These are phyloP conservation scores for Blastobotrys peoriensis DNA, from an alignment of 805 yeast species.

Conservation along the genomic window DNA sequence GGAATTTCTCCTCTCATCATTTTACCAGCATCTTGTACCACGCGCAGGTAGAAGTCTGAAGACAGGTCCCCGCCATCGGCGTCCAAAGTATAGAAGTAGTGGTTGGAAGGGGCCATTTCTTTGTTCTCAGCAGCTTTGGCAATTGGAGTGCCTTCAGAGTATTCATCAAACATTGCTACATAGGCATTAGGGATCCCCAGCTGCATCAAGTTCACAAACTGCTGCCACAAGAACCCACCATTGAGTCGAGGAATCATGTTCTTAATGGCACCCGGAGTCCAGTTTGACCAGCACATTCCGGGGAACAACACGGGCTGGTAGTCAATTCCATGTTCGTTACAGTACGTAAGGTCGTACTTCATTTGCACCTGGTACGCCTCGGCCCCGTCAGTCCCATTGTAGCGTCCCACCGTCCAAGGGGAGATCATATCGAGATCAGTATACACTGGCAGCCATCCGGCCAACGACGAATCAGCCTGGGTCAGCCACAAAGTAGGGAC, in stretches of 20 bases:
- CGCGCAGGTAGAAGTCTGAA: slow-evolving; percentile 2
- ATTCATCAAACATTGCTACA: slow-evolving; percentile 4
- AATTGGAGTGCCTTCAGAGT: slow-evolving; percentile 2
- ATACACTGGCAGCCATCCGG: not conserved
- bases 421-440: not conserved
- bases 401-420: slow-evolving; percentile 4
- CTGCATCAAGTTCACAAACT: not conserved
- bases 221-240: slow-evolving; percentile 3
- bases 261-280: not conserved
- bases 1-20: slow-evolving; percentile 1
- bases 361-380: too few species aligned
- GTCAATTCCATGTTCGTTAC: not conserved
- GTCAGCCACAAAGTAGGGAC: not conserved
- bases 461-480: too few species aligned
- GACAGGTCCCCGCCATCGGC: slow-evolving; percentile 1
- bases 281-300: slow-evolving; percentile 2
- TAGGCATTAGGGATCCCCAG: not conserved
- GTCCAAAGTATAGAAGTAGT: slow-evolving; percentile 1
- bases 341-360: not conserved
- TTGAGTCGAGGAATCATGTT: slow-evolving; percentile 5
- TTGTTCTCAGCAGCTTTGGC: slow-evolving; percentile 4
- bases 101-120: slow-evolving; percentile 1
- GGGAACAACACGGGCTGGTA: slow-evolving; percentile 2
- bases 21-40: not conserved
- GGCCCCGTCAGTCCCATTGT: not conserved